Evolutionary conservation across 2,329 filamentous ascomycete genomes (phyloP).

Genomic region (Trichophyton mentagrophytes): DNA sequence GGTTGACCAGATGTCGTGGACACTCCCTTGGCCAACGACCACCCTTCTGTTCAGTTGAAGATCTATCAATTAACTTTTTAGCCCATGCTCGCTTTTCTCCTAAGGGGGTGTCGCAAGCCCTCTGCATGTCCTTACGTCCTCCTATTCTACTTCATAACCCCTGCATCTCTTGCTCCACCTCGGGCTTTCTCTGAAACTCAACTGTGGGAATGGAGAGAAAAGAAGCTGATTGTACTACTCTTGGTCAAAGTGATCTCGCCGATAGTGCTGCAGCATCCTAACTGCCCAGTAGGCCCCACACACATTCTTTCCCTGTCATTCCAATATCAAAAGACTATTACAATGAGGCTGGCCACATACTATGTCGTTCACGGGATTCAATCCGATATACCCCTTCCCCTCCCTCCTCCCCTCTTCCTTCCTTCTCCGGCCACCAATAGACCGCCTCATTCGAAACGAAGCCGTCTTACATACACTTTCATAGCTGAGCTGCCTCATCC

Average conservation of each 20-base stretch:
- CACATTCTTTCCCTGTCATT: not conserved
- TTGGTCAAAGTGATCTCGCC: not conserved
- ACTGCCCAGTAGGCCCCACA: not conserved
- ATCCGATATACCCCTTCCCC: not conserved
- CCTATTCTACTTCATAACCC: constrained; percentile 9
- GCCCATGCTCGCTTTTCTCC: constrained; percentile 4
- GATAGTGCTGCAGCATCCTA: not conserved
- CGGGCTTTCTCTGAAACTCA: constrained; percentile 4
- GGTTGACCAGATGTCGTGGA: constrained; percentile 25
- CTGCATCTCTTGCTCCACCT: constrained; percentile 6
- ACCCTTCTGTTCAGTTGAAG: constrained; percentile 17
- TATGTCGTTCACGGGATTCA: constrained; percentile 13
- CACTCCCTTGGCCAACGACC: constrained; percentile 17
- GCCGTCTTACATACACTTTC: not conserved
- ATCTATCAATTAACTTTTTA: constrained; percentile 5
- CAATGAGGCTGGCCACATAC: constrained; percentile 11
- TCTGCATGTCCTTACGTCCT: constrained; percentile 1
- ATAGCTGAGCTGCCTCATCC: not conserved
- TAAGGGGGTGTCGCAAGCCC: constrained; percentile 4
- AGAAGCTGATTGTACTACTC: constrained; percentile 24
- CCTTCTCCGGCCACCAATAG: not conserved
- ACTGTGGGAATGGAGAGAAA: not conserved
- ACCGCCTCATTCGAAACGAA: not conserved
- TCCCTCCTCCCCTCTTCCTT: too few species aligned
- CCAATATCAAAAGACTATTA: constrained; percentile 1